Base-by-base conservation (phyloP, 1,284 basidiomycete species). In the Ceratobasidium sp. region DNA sequence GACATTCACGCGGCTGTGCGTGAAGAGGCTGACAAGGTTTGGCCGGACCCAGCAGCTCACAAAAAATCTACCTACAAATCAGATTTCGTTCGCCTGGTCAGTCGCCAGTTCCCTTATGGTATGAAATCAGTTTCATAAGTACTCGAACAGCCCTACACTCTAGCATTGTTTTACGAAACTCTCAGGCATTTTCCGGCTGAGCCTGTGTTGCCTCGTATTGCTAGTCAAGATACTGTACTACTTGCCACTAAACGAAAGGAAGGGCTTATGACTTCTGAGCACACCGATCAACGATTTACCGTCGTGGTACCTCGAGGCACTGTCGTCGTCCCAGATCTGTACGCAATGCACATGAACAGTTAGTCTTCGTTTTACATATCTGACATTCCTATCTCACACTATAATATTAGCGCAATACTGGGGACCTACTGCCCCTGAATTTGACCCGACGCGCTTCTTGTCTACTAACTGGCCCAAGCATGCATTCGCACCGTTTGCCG, bases 321-420 rank as follows among this genome's bases (percentile, higher is more conserved):
- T 2, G 6, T 50, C 12, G 62, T 65, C 4, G 62, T 65, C 4
- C 30, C 62, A 5, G 62, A 65, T 39, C n/a, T 65, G 39, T 53
- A 52, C 26, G 62, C 23, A 16, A 32, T 65, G 32, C 62, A 65
- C 41, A 65, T 65, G 62, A 65, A 53, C 41, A 34, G 62, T 65
- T 16, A 53, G 62, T 36, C n/a, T n/a, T 14, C 2, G 5, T 18
- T 30, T 26, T 16, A n/a, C 14, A 41, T 26, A 52, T 39, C 16
- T 30, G 23, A 36, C 28, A 5, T 3, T 41, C 46, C 32, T 53
- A n/a, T 32, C 30, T 28, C 26, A 16, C 10, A 21, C 2, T 30
- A 26, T n/a, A n/a, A 21, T 48, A 23, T 16, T 41, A 65, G 62
- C 62, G 9, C 62, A 52, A 23, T 53, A 65, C 34, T 65, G 62